Evolutionary conservation across 495 filamentous ascomycete genomes (phyloP).

Genomic region (Achaetomiella virescens): DNA sequence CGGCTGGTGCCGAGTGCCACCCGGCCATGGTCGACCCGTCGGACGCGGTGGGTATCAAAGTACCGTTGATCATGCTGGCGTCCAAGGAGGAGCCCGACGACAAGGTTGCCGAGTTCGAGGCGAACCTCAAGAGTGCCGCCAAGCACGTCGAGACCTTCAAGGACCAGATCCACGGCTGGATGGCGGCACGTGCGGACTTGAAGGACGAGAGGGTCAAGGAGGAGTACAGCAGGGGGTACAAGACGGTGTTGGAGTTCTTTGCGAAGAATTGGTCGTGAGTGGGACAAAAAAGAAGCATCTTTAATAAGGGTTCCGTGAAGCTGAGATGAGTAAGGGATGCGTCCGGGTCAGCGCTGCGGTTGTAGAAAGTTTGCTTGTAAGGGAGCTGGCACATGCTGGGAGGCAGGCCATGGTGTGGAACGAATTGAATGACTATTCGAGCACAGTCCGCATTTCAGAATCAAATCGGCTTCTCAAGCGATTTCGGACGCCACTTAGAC

Average conservation of each 20-base stretch:
- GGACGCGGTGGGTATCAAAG: slow-evolving; percentile 59
- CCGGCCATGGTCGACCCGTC: slow-evolving; percentile 83
- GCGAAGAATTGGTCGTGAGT: slow-evolving; percentile 50
- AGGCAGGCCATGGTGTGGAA: background rate
- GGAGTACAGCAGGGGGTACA: slow-evolving; percentile 78
- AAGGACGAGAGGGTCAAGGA: slow-evolving; percentile 58
- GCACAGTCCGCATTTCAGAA: too few relatives aligned
- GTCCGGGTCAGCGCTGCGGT: background rate
- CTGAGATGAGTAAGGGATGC: background rate
- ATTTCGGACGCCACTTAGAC: too few relatives aligned
- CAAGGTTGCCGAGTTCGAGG: slow-evolving; percentile 66
- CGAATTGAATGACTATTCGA: too few relatives aligned
- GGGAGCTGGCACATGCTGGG: too few relatives aligned
- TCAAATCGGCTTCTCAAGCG: too few relatives aligned
- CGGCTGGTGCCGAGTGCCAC: slow-evolving; percentile 63
- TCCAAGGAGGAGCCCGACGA: slow-evolving; percentile 60
- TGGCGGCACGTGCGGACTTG: slow-evolving; percentile 72
- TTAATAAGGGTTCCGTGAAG: too few relatives aligned
- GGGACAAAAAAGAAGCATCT: too few relatives aligned
- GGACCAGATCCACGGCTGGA: slow-evolving; percentile 86
- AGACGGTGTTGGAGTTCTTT: slow-evolving; percentile 67
- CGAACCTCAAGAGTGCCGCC: slow-evolving; percentile 54
- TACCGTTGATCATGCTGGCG: slow-evolving; percentile 61
- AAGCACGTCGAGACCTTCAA: slow-evolving; percentile 75
- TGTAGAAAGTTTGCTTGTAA: background rate